phyloP scores from a whole-genome alignment of 23 red algal genomes.

The Pyropia haitanensis region DNA sequence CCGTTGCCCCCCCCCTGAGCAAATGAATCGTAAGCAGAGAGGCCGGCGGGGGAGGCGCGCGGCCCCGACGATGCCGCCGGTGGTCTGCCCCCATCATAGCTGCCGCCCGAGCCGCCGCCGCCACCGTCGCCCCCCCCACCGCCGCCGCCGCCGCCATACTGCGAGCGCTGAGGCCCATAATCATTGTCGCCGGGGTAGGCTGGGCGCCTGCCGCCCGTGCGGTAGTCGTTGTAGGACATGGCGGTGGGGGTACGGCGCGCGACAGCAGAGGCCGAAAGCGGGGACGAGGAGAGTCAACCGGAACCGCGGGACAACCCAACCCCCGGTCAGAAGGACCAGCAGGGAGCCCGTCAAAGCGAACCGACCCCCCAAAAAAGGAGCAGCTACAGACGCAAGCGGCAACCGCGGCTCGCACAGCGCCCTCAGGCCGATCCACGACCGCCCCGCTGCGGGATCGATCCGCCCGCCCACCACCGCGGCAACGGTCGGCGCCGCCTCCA shows the following conservation, averaged over 20 bases:
- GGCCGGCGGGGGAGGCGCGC: neutral
- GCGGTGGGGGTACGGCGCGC: neutral
- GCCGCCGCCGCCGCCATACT: slow-evolving; percentile 6
- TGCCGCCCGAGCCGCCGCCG: neutral
- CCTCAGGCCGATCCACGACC: too few species aligned
- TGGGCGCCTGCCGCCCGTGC: slow-evolving; percentile 26
- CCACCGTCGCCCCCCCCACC: neutral
- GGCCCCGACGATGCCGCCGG: slow-evolving; percentile 8
- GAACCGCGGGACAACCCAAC: too few species aligned
- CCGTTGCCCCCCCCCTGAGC: slow-evolving; percentile 3
- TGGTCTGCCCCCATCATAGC: neutral
- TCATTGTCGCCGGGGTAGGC: slow-evolving; percentile 20
- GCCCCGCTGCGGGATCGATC: too few species aligned
- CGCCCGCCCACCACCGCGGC: too few species aligned
- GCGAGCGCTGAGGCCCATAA: slow-evolving; percentile 19
- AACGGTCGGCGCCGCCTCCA: too few species aligned
- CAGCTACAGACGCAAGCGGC: too few species aligned
- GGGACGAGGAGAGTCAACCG: too few species aligned
- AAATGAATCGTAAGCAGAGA: slow-evolving; percentile 1
- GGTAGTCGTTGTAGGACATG: slow-evolving; percentile 72
- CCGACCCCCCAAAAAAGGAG: too few species aligned
- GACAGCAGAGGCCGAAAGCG: too few species aligned
- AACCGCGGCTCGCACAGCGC: too few species aligned
- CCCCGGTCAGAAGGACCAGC: too few species aligned
- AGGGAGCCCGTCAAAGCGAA: too few species aligned